A percentile compares a stretch with the other conserved stretches of the same genome.
phyloP scores from a whole-genome alignment of 1,284 basidiomycete genomes.

The Pyrrhoderma noxium region DNA sequence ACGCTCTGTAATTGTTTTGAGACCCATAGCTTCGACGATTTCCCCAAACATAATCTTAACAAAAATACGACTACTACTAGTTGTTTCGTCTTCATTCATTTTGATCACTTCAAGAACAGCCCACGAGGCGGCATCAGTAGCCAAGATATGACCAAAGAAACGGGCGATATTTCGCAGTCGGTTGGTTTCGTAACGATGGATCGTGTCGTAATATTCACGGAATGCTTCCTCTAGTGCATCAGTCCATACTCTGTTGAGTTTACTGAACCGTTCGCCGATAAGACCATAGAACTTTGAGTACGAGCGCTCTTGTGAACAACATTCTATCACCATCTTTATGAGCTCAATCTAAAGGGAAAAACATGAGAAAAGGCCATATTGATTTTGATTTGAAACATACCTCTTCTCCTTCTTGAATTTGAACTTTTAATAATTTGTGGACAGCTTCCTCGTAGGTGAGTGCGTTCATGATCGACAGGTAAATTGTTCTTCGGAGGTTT shows the following conservation, averaged over 20 bases:
- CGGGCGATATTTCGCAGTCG: conserved; percentile 94
- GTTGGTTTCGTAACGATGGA: conserved; percentile 98
- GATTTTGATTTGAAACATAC: conserved; percentile 32
- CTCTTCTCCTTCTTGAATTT: conserved; percentile 89
- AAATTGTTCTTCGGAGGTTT: conserved; percentile 91
- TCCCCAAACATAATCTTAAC: conserved; percentile 95
- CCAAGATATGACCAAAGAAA: conserved; percentile 89
- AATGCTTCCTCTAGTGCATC: conserved; percentile 87
- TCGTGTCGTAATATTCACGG: conserved; percentile 87
- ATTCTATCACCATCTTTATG: conserved; percentile 98
- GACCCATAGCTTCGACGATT: conserved; percentile 88
- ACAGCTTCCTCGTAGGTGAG: conserved; percentile 98
- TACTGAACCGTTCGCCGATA: conserved; percentile 93
- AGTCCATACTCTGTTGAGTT: conserved; percentile 91
- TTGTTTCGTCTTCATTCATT: conserved; percentile 98
- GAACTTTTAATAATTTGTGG: conserved; percentile 93
- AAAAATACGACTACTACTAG: conserved; percentile 93
- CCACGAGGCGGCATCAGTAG: conserved; percentile 88
- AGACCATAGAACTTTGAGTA: conserved; percentile 96
- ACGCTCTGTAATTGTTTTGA: conserved; percentile 75
- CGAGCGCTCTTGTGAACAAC: conserved; percentile 98
- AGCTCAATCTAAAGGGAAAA: conserved; percentile 67
- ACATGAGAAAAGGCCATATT: neutral
- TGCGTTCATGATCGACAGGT: conserved; percentile 98
- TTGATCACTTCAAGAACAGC: conserved; percentile 76